Evolutionary conservation across 169 alveolate genomes (phyloP).

Genomic region (Eimeria necatrix): DNA sequence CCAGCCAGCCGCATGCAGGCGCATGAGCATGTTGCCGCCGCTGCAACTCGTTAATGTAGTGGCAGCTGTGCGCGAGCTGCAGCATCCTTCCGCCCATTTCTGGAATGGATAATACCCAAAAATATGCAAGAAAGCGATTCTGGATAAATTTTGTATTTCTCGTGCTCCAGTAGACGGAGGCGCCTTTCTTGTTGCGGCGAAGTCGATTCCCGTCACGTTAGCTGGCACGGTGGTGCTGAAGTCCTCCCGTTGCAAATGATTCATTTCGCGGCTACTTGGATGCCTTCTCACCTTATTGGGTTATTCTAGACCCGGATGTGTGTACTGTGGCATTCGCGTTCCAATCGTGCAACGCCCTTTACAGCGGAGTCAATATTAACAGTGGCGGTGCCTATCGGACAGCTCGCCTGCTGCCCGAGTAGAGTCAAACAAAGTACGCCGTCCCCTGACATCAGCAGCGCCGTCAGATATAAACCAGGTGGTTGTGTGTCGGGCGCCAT

Average conservation of each 20-base stretch:
- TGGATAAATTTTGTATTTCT: neutral
- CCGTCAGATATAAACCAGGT: neutral
- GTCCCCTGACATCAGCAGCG: conserved; percentile 20
- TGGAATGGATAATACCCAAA: neutral
- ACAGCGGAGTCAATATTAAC: neutral
- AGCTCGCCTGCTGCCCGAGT: neutral
- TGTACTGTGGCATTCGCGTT: neutral
- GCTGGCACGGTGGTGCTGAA: conserved; percentile 37
- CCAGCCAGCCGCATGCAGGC: conserved; percentile 35
- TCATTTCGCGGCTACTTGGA: neutral
- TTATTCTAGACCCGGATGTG: neutral
- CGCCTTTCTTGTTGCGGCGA: neutral
- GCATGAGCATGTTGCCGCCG: conserved; percentile 43
- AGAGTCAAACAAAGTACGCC: neutral
- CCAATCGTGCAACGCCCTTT: neutral
- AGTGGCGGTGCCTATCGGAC: conserved; percentile 3
- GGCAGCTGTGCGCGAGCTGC: conserved; percentile 43
- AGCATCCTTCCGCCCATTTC: conserved; percentile 6
- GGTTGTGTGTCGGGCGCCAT: neutral
- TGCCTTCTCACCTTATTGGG: neutral
- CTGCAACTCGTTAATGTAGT: conserved; percentile 20
- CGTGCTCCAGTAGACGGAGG: conserved; percentile 17
- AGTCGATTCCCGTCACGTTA: conserved; percentile 25
- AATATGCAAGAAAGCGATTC: neutral
- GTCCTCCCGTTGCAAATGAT: conserved; percentile 47